phyloP scores from a whole-genome alignment of 805 yeast genomes.

The Clavispora phyllophila region DNA sequence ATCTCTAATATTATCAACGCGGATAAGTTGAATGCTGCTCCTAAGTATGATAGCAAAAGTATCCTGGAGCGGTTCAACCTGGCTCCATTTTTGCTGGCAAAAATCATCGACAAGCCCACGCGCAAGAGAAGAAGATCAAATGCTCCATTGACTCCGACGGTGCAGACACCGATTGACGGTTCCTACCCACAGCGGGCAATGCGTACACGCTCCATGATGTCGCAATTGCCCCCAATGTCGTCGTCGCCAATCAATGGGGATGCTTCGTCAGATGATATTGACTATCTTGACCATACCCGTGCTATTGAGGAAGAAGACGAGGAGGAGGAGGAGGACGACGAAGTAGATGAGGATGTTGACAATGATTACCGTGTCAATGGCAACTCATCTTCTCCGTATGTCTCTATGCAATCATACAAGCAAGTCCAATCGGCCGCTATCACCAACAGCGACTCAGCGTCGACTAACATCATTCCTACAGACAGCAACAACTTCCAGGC shows the following conservation, averaged over 20 bases:
- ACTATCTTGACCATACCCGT: conserved; percentile 22
- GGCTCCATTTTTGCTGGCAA: conserved; percentile 41
- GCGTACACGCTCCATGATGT: conserved; percentile 40
- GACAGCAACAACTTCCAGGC: conserved; percentile 28
- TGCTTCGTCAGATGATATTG: conserved; percentile 34
- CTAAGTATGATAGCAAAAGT: conserved; percentile 35
- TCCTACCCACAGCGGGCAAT: conserved; percentile 33
- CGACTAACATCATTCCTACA: conserved; percentile 8
- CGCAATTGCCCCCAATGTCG: conserved; percentile 23
- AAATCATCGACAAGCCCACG: conserved; percentile 35
- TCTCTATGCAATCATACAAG: conserved; percentile 38
- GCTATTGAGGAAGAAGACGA: conserved; percentile 22
- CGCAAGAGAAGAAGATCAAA: conserved; percentile 18
- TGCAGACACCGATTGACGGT: conserved; percentile 8
- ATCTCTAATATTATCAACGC: conserved; percentile 39
- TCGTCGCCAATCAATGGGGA: conserved; percentile 43
- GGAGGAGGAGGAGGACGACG: conserved; percentile 24
- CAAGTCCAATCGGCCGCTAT: conserved; percentile 3
- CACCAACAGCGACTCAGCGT: conserved; percentile 3
- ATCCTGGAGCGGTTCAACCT: conserved; percentile 41
- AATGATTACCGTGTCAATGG: conserved; percentile 8
- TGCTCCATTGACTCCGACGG: conserved; percentile 14
- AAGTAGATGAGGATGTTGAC: conserved; percentile 15
- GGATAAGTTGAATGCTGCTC: conserved; percentile 34
- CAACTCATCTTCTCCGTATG: conserved; percentile 32